phyloP scores from a whole-genome alignment of 2,329 filamentous ascomycete genomes.

The Pestalotiopsis sp. region DNA sequence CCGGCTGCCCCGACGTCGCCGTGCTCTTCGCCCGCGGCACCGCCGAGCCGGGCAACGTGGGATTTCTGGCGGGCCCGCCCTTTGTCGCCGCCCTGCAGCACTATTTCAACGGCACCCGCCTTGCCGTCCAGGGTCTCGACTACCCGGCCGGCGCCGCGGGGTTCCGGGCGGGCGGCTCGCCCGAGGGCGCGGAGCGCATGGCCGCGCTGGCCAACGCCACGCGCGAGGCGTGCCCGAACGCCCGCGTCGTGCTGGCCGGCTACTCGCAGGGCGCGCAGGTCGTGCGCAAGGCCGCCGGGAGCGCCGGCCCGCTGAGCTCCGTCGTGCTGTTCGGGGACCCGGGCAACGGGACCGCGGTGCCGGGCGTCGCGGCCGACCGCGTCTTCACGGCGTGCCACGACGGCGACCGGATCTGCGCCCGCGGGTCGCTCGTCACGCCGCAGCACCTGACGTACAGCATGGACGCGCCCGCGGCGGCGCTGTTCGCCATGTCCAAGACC shows the following conservation, averaged over 20 bases:
- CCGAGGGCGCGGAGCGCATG: constrained; percentile 18
- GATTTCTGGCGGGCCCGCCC: constrained; percentile 26
- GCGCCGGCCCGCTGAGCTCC: constrained; percentile 12
- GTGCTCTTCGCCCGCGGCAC: constrained; percentile 32
- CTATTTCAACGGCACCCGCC: constrained; percentile 13
- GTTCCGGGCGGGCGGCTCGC: constrained; percentile 27
- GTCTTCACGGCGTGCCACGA: constrained; percentile 24
- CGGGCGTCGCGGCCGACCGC: constrained; percentile 17
- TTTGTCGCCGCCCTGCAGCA: constrained; percentile 23
- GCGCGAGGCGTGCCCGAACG: constrained; percentile 37
- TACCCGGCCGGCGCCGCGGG: constrained; percentile 25
- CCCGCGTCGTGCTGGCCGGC: constrained; percentile 43
- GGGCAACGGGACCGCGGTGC: constrained; percentile 19
- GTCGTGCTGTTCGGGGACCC: constrained; percentile 33
- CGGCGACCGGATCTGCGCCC: constrained; percentile 27
- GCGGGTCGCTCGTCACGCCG: constrained; percentile 23
- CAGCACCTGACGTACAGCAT: constrained; percentile 29
- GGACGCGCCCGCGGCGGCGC: constrained; percentile 24
- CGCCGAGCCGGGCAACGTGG: constrained; percentile 27
- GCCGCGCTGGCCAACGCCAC: constrained; percentile 21
- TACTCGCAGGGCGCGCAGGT: constrained; percentile 35
- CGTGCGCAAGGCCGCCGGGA: constrained; percentile 26
- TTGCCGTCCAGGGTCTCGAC: constrained; percentile 29
- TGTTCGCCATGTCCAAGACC: constrained; percentile 27
- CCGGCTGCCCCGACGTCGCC: constrained; percentile 21